Evolutionary conservation across 2,329 filamentous ascomycete species (phyloP), one percentile per base, ranked within the genome.

Genomic region (Paecilomyces formosus): DNA sequence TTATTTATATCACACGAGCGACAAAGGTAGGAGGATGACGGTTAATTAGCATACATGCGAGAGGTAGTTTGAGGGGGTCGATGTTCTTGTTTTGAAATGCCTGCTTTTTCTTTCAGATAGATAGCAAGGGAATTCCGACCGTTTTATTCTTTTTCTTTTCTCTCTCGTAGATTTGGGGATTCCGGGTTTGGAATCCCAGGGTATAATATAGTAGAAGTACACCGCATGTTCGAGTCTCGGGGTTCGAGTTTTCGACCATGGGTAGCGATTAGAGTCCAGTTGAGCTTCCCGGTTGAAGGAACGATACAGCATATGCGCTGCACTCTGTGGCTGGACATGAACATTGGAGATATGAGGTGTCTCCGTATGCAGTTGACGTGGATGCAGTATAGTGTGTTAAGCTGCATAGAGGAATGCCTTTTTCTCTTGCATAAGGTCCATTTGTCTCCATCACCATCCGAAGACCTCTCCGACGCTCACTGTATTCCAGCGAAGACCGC

Each of bases 391-490:
- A 45, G 15, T 45, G 7, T 21, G 39, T 9, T 18, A 9, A 31
- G 1, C 5, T 31, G 30, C 30, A 31, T 3, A 31, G 30, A 31
- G 30, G 30, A 11, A 12, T 8, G 30, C 11, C 7, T 31, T 31
- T 31, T 31, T 31, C 30, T 31, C 30, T 31, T 31, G 30, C 30
- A 12, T 31, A 31, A 31, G 30, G 7, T 31, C 30, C 6, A 9
- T 31, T 3, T 31, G 6, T 31, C 39, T 45, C n/a, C 39, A 71
- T 65, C 81, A 82, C 82, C 87, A 94, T 13, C 94, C 93, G 83
- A 97, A 97, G 2, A 96, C 86, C 68, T 96, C 91, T 6, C 85
- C 86, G 11, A 97, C 85, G 64, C 91, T 90, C 61, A 90, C 71
- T 2, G 87, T 88, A 71, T 91, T 95, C 69, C 84, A 87, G 68